Conservation (phyloP, 2,329 filamentous ascomycete species). For the Botrytis paeoniae region DNA sequence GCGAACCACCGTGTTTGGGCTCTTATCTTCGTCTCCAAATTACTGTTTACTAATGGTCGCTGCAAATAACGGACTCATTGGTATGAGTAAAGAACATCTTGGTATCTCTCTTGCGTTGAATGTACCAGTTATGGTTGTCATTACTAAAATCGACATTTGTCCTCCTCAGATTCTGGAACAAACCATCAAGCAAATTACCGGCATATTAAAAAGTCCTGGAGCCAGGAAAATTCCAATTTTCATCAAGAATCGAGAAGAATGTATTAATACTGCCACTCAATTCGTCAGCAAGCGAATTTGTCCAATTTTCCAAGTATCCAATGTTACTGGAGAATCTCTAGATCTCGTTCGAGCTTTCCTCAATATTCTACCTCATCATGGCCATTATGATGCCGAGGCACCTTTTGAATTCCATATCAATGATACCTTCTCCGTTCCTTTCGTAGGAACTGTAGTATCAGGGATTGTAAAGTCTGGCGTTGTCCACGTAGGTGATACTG, state of each 20-base stretch:
- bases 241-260: constrained; percentile 86
- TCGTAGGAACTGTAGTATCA: constrained; percentile 92
- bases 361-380: constrained; percentile 92
- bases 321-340: constrained; percentile 89
- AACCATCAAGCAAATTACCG: constrained; percentile 85
- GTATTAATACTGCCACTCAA: constrained; percentile 91
- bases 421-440: constrained; percentile 96
- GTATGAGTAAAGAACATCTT: constrained; percentile 97
- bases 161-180: constrained; percentile 92
- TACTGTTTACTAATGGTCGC: constrained; percentile 98
- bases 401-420: constrained; percentile 95
- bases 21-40: constrained; percentile 91
- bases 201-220: constrained; percentile 90
- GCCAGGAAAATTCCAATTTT: constrained; percentile 95
- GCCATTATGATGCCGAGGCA: constrained; percentile 82
- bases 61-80: constrained; percentile 93
- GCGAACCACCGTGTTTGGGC: constrained; percentile 91
- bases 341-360: constrained; percentile 89
- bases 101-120: constrained; percentile 93
- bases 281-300: constrained; percentile 95
- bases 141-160: constrained; percentile 98
- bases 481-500: constrained; percentile 83
- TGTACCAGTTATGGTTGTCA: constrained; percentile 94
- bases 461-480: constrained; percentile 88
- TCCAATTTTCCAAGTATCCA: constrained; percentile 96